Base-by-base conservation (phyloP, 176 grass and related monocot genomes). In the Poa annua region DNA sequence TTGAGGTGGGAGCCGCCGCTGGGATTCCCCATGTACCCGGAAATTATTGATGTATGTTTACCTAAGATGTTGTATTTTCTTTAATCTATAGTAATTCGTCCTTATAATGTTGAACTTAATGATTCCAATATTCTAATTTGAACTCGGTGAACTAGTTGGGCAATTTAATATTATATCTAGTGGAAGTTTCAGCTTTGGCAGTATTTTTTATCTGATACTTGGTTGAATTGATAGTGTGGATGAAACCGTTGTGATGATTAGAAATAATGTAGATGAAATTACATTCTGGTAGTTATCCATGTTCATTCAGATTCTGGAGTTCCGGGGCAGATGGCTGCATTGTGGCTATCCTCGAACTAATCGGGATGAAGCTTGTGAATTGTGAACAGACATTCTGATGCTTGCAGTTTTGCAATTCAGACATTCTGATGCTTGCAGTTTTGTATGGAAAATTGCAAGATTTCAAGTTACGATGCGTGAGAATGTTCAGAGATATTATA, bases 1-100 rank as follows among this genome's bases (percentile, higher is more conserved):
- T 86, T 66, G 65, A 77, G 83, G 86, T 67, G 83, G 77, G 20
- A 84, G 70, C 55, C 54, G 38, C 79, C 6, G 7, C 26, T 78
- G 72, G 71, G 82, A 59, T 79, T 88, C 78, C 83, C 82, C 81
- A 65, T 88, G 81, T 88, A 88, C 82, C 89, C 65, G 3, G 70
- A 74, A 74, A 74, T 50, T 74, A 67, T 81, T 70, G 75, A 63
- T 85, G 79, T 91, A 87, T 77, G 42, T 92, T 88, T 86, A 86
- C 79, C 82, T 88, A 80, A 72, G 69, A 67, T 88, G 79, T 78
- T 92, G 86, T 88, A 88, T 79, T 92, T 83, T 63, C 69, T 76
- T 78, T 66, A 71, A 74, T 79, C 34, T 86, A 76, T 92, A 84
- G 87, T 75, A 77, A 84, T 76, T 72, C 76, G 52, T 76, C 45